Base-by-base conservation (phyloP, 23 red algal genomes). In the Gracilaria domingensis region DNA sequence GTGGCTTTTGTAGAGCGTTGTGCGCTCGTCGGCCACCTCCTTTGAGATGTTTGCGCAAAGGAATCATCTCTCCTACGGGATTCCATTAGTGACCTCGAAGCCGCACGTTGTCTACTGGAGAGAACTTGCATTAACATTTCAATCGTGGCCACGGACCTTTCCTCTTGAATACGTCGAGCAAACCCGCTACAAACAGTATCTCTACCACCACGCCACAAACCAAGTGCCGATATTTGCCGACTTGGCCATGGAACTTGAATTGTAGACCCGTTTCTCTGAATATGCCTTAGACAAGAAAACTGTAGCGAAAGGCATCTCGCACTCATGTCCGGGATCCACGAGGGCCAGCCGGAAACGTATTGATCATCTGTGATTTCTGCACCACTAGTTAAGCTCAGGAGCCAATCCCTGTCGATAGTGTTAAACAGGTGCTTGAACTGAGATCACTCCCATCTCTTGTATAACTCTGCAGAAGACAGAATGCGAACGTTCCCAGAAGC, bases 1-100 rank as follows among this genome's bases (percentile, higher is more conserved):
- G 88, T 95, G 12, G 88, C 83, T 12, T 86, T 98, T 14, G 73
- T 95, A 18, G 96, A 98, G 51, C 87, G 93, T 18, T 93, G 96
- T 11, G 56, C 61, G 1, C 40, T 98, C 0, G 38, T 54, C 5
- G 96, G 96, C 3, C 74, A 42, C 45, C 72, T 48, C 23, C 38
- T 77, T 9, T 8, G 72, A 5, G 72, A 51, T 11, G 32, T 51
- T 18, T 12, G 45, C 42, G 42, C 16, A 8, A 12, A 45, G 18
- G 72, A 30, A 17, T 45, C 38, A 51, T 48, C 39, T 13, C 72
- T 50, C 42, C 45, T 77, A 20, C 8, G 42, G 13, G 85, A 71
- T 20, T 66, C 89, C 67, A 92, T 73, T 45, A 92, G 39, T 67
- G 89, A 92, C 32, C 89, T 30, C 66, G 89, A 64, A 25, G 80